Evolutionary conservation across 1,284 basidiomycete genomes (phyloP).

Genomic region (Tausonia pullulans): DNA sequence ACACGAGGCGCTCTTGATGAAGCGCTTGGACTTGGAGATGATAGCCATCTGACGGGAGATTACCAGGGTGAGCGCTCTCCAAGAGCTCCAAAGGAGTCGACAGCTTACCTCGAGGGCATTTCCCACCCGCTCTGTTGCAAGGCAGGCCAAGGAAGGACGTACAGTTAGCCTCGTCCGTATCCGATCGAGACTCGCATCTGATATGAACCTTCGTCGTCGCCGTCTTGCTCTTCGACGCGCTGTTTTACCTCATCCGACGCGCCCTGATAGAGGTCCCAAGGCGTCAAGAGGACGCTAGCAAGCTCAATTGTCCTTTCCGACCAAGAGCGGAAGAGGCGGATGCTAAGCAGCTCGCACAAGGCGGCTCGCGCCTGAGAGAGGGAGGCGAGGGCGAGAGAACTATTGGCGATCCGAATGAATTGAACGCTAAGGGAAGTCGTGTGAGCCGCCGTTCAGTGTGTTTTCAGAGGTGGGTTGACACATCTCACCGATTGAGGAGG

Average conservation of each 20-base stretch:
- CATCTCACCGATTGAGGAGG: conserved; percentile 55
- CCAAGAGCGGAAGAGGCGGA: conserved; percentile 63
- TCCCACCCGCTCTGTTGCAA: conserved; percentile 50
- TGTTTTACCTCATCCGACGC: conserved; percentile 54
- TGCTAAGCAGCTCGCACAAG: conserved; percentile 82
- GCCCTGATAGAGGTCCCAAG: conserved; percentile 75
- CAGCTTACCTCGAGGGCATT: conserved; percentile 61
- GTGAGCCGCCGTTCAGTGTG: neutral
- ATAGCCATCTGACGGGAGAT: conserved; percentile 54
- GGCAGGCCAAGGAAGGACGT: conserved; percentile 32
- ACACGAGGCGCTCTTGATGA: conserved; percentile 73
- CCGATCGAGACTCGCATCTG: conserved; percentile 48
- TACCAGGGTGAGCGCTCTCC: neutral
- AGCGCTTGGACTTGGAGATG: conserved; percentile 65
- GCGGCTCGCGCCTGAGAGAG: conserved; percentile 63
- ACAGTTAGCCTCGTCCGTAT: conserved; percentile 72
- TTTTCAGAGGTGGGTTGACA: neutral
- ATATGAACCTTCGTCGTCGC: conserved; percentile 43
- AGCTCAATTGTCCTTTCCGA: conserved; percentile 64
- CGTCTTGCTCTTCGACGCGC: conserved; percentile 50
- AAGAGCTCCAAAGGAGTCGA: neutral
- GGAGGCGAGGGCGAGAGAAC: conserved; percentile 43
- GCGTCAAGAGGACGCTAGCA: conserved; percentile 67
- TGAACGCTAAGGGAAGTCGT: conserved; percentile 40
- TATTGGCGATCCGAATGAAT: conserved; percentile 55